Base-by-base conservation (phyloP, 352 stramenopile species). In the Phytopythium montanum region DNA sequence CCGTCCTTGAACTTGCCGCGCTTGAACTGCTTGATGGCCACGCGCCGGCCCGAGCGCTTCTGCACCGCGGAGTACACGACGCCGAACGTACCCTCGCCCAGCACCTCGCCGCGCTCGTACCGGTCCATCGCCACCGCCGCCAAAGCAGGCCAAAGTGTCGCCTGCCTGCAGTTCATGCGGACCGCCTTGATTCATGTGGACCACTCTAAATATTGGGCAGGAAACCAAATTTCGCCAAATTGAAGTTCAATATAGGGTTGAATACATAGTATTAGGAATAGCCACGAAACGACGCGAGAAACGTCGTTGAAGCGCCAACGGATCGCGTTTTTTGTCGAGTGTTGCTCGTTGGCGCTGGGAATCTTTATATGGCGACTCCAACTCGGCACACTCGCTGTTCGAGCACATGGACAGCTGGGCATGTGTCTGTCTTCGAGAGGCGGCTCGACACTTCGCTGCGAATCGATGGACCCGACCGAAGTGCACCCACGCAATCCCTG, bases 21-120 rank as follows among this genome's bases (percentile, higher is more conserved):
- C 68, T 95, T 95, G 67, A 95, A 95, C 70, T 93, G 77, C 66
- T 95, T 95, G 60, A 95, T 94, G 38, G 86, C 86, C 33, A 95
- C 86, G 26, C 65, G 66, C 31, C 81, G 68, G 3, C 79, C 76
- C 25, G 84, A 87, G 66, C 73, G 80, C 62, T 88, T 91, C 64
- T 95, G 84, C 41, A 86, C 72, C 26, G 84, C 85, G 2, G 82
- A 71, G 66, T 91, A 85, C 60, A 96, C 87, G 66, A 94, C 83
- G 85, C 87, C 87, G 76, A 94, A 96, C 59, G 87, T 94, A 77
- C 87, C 87, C 72, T 96, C 85, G 58, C 87, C 87, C 45, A 96
- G 71, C 48, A 92, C 72, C 13, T 79, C 70, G 51, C 85, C 79
- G 38, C 79, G 73, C 31, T 90, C 81, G 65, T 94, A 94, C 31